Conservation (phyloP, 257 asterid genomes). For the Ajuga chamaepitys region DNA sequence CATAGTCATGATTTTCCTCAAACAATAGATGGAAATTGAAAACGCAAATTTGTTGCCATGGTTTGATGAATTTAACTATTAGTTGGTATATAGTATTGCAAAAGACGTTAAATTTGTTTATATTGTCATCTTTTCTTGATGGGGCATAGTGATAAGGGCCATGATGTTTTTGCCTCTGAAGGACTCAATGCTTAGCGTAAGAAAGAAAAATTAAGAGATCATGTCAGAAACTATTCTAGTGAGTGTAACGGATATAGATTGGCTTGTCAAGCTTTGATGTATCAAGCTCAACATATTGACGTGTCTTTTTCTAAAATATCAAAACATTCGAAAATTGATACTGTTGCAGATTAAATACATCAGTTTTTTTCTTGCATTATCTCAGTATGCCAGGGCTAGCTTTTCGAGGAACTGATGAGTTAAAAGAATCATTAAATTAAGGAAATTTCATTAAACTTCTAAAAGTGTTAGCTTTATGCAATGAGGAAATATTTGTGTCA, state of each 20-base stretch:
- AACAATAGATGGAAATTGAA: not conserved
- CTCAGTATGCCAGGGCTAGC: not conserved
- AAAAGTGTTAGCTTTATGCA: too few relatives aligned
- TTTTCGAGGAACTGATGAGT: not conserved
- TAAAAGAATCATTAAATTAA: too few relatives aligned
- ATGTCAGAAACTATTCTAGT: not conserved
- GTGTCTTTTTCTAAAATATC: not conserved
- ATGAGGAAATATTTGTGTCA: too few relatives aligned
- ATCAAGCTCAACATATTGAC: too few relatives aligned
- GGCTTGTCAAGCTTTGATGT: not conserved
- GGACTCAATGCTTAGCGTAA: not conserved
- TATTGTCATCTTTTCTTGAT: not conserved
- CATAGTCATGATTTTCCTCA: not conserved
- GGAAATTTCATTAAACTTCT: too few relatives aligned
- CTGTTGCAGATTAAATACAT: not conserved
- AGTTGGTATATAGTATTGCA: not conserved
- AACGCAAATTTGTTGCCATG: not conserved
- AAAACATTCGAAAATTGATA: not conserved
- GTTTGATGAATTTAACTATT: not conserved
- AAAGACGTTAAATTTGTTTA: not conserved
- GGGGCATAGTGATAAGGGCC: not conserved
- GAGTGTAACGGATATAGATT: not conserved
- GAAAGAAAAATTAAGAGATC: conserved; percentile 1
- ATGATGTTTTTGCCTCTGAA: not conserved
- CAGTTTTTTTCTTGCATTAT: not conserved